Base-by-base conservation (phyloP, 768 basidiomycete species). In the Pleurotus pulmonarius region DNA sequence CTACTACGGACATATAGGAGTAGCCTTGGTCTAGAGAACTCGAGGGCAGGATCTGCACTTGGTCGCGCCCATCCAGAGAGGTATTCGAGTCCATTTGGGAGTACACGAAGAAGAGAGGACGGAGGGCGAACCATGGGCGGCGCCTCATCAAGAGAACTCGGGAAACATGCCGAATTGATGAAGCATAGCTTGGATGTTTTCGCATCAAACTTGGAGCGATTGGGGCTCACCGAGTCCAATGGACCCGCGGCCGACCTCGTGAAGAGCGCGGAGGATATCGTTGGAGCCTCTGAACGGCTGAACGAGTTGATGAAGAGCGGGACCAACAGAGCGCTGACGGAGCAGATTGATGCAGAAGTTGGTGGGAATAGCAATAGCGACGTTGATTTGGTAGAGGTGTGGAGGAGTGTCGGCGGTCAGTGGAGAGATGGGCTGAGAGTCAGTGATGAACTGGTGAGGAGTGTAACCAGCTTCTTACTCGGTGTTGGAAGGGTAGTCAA, bases 361-460 rank as follows among this genome's bases (percentile, higher is more conserved):
- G 81, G 78, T 34, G 78, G 75, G 26, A 63, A 46, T 39, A 49
- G 54, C 54, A 43, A 39, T n/a, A 15, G 58, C 57, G 64, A 64
- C 44, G 66, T 70, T 61, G 71, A 79, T 45, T 60, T 81, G 22
- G 77, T 73, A 9, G 82, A 85, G 54, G 70, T 90, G 25, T 92
- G 90, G 90, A 74, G 79, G 54, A 72, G 76, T 46, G 79, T 92
- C 4, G 87, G 87, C 0, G 78, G 78, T 7, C 90, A 93, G 60
- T 88, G 83, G 62, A 72, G 90, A 38, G 91, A 93, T 52, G 79
- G 82, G 51, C 60, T 89, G 60, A 75, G 86, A 63, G 79, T 83
- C 55, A 87, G 87, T 58, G 92, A 93, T 65, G 91, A 93, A 66
- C 73, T 92, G 46, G 86, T 92, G 3, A 74, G 92, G 55, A 84